A percentile compares a stretch with the other conserved stretches of the same genome.
Conservation (phyloP, 164 flowering plant species). For the Macadamia tetraphylla region DNA sequence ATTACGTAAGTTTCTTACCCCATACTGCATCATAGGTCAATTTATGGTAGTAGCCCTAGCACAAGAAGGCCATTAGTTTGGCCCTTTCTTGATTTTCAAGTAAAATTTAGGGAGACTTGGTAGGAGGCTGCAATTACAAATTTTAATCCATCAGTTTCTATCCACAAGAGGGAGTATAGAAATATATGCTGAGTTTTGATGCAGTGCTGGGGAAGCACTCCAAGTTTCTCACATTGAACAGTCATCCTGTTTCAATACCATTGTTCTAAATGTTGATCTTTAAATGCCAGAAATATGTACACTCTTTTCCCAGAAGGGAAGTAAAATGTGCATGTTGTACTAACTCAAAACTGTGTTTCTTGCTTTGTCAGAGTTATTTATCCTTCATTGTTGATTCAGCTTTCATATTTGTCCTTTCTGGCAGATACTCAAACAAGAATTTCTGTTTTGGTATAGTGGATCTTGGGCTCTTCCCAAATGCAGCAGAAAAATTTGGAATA, state of each 20-base stretch:
- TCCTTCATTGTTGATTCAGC: background rate
- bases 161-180: no score
- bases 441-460: slow-evolving; percentile 85
- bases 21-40: background rate
- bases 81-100: no score
- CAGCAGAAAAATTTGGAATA: slow-evolving; percentile 82
- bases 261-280: background rate
- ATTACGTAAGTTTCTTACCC: slow-evolving; percentile 53
- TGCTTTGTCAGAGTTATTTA: no score
- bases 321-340: no score
- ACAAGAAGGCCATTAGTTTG: background rate
- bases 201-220: no score
- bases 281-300: background rate
- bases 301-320: no score
- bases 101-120: background rate
- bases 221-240: no score
- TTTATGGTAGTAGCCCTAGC: no score
- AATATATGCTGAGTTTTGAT: no score
- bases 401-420: slow-evolving; percentile 6
- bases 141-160: no score
- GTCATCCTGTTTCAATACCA: background rate
- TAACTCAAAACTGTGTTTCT: no score
- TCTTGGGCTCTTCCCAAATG: slow-evolving; percentile 94
- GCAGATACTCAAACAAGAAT: slow-evolving; percentile 79
- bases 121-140: no score